These are phyloP conservation scores for Thozetella sp. DNA, from an alignment of 495 filamentous ascomycete species.

Conservation along the genomic window DNA sequence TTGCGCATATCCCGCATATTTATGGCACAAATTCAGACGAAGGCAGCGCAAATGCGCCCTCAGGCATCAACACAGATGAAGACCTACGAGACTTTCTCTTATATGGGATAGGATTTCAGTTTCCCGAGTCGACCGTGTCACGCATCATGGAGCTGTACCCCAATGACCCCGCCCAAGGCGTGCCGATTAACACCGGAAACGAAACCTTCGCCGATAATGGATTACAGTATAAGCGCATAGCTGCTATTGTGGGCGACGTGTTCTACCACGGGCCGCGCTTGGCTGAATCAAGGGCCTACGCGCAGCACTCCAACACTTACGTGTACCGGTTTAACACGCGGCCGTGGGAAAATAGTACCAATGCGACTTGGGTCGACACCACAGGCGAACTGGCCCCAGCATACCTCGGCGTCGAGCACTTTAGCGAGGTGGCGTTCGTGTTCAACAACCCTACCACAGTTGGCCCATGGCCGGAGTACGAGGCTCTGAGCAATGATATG, in stretches of 20 bases:
- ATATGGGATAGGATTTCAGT: slow-evolving; percentile 16
- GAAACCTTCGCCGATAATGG: slow-evolving; percentile 26
- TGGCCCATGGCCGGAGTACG: slow-evolving; percentile 29
- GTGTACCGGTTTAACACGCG: slow-evolving; percentile 34
- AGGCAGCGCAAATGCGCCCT: slow-evolving; percentile 58
- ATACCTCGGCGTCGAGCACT: slow-evolving; percentile 32
- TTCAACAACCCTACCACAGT: slow-evolving; percentile 29
- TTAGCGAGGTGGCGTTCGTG: slow-evolving; percentile 33
- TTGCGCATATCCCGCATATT: slow-evolving; percentile 60
- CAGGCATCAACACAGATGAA: slow-evolving; percentile 42
- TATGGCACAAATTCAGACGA: slow-evolving; percentile 64
- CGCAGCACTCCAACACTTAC: slow-evolving; percentile 20
- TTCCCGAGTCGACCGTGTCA: slow-evolving; percentile 25
- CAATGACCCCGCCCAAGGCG: slow-evolving; percentile 29
- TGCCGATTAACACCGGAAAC: slow-evolving; percentile 26
- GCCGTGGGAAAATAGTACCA: slow-evolving; percentile 16
- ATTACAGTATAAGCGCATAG: slow-evolving; percentile 32
- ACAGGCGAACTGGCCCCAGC: slow-evolving; percentile 22
- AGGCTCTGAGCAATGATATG: slow-evolving; percentile 21
- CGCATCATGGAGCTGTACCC: slow-evolving; percentile 36
- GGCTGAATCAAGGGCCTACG: slow-evolving; percentile 24
- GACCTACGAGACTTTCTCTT: slow-evolving; percentile 37
- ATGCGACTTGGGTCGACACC: slow-evolving; percentile 8
- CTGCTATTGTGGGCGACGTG: slow-evolving; percentile 33
- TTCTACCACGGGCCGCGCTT: slow-evolving; percentile 34